Base-by-base conservation (phyloP, 2,329 filamentous ascomycete genomes). In the Ceratocystis destructans region DNA sequence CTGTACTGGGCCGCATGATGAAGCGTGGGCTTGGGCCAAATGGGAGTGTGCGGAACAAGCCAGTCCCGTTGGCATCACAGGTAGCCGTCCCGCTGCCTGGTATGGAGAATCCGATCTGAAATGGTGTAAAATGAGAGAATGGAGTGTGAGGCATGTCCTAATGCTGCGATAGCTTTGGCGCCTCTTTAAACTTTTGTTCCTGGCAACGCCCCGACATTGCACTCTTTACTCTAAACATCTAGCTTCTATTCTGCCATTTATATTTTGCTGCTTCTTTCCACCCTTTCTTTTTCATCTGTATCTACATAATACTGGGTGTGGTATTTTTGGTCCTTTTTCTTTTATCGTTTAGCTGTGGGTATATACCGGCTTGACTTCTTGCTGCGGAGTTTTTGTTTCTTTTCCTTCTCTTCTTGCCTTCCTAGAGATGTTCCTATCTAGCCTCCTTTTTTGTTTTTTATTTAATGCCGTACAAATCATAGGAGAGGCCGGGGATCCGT, bases 1-100 rank as follows among this genome's bases (percentile, higher is more conserved):
- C 88, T 0, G 86, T 94, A 0, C 76, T 97, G 0, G 90, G 90
- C 5, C 89, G 87, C 72, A 94, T 96, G 86, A 90, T 92, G 82
- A 92, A 88, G 76, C 83, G 90, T 62, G 87, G 87, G 1, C 73
- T 85, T 2, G 77, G 75, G 4, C 74, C 76, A 2, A 75, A 71
- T 67, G 75, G 74, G 31, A 74, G 3, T 69, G 71, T 15, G 25
- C 73, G 75, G 2, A 74, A 71, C 50, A 70, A 73, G 25, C 5
- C 53, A 2, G 72, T 25, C 12, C 20, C 71, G 2, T 66, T 68
- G 17, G 66, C 64, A 2, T 66, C 70, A 5, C 70, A 68, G 50
- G 64, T 69, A 4, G 71, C 71, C 2, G 67, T 68, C 12, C 71
- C 74, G 5, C 73, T 72, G 3, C 71, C 72, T 1, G 77, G 76